These are phyloP conservation scores for Edaphochlamys debaryana DNA, from an alignment of 139 green algal genomes.

Conservation along the genomic window DNA sequence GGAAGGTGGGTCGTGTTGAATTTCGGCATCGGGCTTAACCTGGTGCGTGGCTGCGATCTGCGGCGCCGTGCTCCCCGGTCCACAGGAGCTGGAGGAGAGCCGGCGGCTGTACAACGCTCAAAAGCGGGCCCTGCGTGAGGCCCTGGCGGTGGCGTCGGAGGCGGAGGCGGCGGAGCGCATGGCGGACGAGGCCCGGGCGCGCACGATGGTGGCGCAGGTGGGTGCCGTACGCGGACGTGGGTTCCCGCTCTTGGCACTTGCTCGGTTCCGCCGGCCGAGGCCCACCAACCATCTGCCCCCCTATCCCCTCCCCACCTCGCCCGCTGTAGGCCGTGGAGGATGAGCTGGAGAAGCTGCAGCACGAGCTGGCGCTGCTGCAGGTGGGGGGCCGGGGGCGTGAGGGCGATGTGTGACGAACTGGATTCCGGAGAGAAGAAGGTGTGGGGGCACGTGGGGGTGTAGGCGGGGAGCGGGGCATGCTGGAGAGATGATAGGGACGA, in stretches of 20 bases:
- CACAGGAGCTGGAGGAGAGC: conserved; percentile 64
- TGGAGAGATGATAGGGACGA: too few species aligned
- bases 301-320: background rate
- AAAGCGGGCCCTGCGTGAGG: conserved; percentile 66
- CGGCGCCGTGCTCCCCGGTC: too few species aligned
- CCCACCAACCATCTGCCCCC: background rate
- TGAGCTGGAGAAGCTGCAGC: conserved; percentile 59
- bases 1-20: too few species aligned
- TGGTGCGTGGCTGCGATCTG: too few species aligned
- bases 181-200: conserved; percentile 38
- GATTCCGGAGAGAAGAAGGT: too few species aligned
- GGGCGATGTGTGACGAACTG: too few species aligned
- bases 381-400: conserved; percentile 8
- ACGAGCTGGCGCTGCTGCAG: conserved; percentile 50
- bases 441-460: too few species aligned
- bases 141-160: conserved; percentile 56
- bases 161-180: conserved; percentile 45
- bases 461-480: too few species aligned
- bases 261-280: too few species aligned
- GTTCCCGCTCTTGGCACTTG: too few species aligned
- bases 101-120: conserved; percentile 52
- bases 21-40: too few species aligned
- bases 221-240: too few species aligned
- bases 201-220: conserved; percentile 34
- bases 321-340: conserved; percentile 53